A percentile compares a stretch with the other conserved stretches of the same genome.
Evolutionary conservation across 257 asterid genomes (phyloP).

Genomic region (Cordia subcordata): DNA sequence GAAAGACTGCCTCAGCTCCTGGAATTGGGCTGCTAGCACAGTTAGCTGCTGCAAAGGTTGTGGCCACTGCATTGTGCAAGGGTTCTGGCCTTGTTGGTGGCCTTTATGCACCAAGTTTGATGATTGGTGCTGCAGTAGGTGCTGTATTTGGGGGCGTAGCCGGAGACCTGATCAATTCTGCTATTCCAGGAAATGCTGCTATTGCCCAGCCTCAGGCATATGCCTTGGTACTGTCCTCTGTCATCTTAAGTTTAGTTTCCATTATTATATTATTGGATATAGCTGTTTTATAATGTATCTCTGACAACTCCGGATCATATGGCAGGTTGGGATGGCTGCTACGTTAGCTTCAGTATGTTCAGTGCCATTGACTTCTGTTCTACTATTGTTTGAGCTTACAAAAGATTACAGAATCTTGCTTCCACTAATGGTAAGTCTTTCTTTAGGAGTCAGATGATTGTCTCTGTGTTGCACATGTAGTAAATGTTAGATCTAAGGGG

Average conservation of each 20-base stretch:
- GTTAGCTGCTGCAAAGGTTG: conserved; percentile 85
- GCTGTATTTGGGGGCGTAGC: conserved; percentile 97
- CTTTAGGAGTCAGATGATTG: neutral
- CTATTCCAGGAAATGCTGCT: conserved; percentile 96
- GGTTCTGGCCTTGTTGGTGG: conserved; percentile 99
- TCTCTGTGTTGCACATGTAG: neutral
- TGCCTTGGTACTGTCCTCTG: conserved; percentile 60
- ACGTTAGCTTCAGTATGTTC: conserved; percentile 95
- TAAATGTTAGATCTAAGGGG: neutral
- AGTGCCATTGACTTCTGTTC: conserved; percentile 92
- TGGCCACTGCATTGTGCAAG: conserved; percentile 87
- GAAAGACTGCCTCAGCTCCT: conserved; percentile 98
- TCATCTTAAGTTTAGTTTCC: conserved; percentile 8
- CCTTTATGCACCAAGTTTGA: conserved; percentile 93
- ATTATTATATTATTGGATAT: conserved; percentile 7
- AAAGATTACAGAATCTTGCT: conserved; percentile 95
- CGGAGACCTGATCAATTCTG: conserved; percentile 81
- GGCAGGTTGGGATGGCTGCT: conserved; percentile 99
- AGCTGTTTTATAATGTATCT: neutral
- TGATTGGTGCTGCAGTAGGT: conserved; percentile 99
- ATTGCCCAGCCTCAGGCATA: conserved; percentile 98
- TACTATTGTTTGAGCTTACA: conserved; percentile 92
- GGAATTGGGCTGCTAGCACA: conserved; percentile 97
- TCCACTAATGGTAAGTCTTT: conserved; percentile 78
- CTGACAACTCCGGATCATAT: conserved; percentile 10